Percentiles rank a stretch among this genome's conserved stretches.
phyloP scores from a whole-genome alignment of 257 asterid species.

The Sherardia arvensis region DNA sequence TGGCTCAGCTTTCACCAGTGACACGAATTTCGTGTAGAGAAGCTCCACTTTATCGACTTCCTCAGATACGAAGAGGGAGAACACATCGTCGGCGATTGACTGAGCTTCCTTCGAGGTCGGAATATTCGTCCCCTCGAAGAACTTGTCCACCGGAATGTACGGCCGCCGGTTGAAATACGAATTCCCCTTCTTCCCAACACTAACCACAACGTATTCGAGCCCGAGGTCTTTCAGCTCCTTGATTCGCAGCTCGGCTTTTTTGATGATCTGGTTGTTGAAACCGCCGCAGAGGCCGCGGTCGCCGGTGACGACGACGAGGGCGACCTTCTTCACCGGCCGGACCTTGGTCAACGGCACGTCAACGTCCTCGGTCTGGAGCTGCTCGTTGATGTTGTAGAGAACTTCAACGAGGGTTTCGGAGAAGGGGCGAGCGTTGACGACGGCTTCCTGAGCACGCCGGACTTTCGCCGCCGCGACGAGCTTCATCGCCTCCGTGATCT shows the following conservation, averaged over 20 bases:
- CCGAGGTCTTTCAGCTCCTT: conserved; percentile 54
- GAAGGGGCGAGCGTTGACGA: conserved; percentile 80
- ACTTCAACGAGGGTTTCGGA: conserved; percentile 84
- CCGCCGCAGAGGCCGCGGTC: conserved; percentile 96
- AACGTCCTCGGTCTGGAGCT: conserved; percentile 68
- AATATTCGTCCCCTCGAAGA: conserved; percentile 45
- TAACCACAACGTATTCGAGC: conserved; percentile 49
- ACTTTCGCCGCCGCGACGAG: conserved; percentile 96
- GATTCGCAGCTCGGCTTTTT: conserved; percentile 62
- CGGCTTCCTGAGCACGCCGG: conserved; percentile 91
- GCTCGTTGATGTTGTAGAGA: conserved; percentile 89
- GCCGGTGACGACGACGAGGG: conserved; percentile 83
- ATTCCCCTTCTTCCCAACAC: conserved; percentile 87
- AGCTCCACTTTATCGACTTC: conserved; percentile 91
- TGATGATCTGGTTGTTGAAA: conserved; percentile 56
- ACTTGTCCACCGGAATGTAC: conserved; percentile 59
- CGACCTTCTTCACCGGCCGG: conserved; percentile 82
- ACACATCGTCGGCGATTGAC: conserved; percentile 79
- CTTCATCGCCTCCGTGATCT: conserved; percentile 96
- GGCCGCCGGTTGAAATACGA: conserved; percentile 62
- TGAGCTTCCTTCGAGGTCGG: conserved; percentile 96
- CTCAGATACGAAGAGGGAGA: conserved; percentile 69
- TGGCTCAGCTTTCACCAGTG: conserved; percentile 71
- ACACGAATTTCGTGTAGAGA: conserved; percentile 81
- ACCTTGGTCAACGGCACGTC: conserved; percentile 68